Percentiles rank a stretch among this genome's conserved stretches.
Conservation (phyloP, 2,329 filamentous ascomycete genomes). For the Claviceps lovelessii region DNA sequence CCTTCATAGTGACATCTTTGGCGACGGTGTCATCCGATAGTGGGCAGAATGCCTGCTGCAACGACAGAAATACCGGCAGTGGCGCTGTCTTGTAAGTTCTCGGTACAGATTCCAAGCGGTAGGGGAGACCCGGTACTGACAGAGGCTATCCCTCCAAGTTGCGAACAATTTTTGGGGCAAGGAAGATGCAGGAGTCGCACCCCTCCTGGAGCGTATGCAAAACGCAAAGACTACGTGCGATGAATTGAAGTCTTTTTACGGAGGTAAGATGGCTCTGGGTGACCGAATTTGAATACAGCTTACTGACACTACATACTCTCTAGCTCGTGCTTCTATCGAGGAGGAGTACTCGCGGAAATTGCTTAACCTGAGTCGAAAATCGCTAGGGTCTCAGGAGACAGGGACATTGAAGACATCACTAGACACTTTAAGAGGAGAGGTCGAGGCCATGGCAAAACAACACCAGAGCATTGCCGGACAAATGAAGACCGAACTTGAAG, state of each 20-base stretch:
- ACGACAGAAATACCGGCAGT: conserved; percentile 49
- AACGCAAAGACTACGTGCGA: conserved; percentile 89
- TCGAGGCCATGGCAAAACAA: conserved; percentile 86
- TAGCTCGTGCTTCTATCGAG: conserved; percentile 82
- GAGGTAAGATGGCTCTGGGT: conserved; percentile 34
- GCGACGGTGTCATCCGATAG: background rate
- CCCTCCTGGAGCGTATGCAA: conserved; percentile 87
- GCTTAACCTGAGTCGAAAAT: conserved; percentile 70
- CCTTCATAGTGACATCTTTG: background rate
- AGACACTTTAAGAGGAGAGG: conserved; percentile 75
- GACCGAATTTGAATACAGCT: background rate
- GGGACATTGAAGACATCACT: conserved; percentile 73
- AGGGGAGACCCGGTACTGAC: background rate
- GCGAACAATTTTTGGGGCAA: conserved; percentile 99
- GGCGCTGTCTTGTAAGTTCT: conserved; percentile 47
- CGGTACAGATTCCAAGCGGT: background rate
- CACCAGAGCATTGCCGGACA: conserved; percentile 80
- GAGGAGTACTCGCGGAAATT: conserved; percentile 92
- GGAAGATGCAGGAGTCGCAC: conserved; percentile 88
- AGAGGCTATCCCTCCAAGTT: conserved; percentile 37
- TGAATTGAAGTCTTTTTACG: conserved; percentile 85
- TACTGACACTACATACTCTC: background rate
- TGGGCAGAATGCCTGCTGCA: conserved; percentile 42
- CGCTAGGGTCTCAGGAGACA: conserved; percentile 73
- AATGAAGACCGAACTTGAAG: conserved; percentile 93